Conservation (phyloP, 495 filamentous ascomycete species). For the Penicillium arizonense region DNA sequence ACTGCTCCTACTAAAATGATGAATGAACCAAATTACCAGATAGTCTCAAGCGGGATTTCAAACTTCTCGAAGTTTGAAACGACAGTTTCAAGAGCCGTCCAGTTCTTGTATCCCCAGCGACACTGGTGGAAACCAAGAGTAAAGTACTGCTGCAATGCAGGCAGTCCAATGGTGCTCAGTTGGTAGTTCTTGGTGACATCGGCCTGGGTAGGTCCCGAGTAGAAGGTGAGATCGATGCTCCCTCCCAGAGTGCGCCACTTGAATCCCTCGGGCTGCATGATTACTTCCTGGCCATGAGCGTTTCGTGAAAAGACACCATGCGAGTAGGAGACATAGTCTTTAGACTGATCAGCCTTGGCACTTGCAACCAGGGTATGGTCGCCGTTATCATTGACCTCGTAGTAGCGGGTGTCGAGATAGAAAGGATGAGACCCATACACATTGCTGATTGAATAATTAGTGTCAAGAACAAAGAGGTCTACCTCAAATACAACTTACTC, state of each 20-base stretch:
- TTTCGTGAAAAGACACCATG: conserved; percentile 64
- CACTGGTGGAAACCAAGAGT: conserved; percentile 66
- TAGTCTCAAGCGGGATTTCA: conserved; percentile 61
- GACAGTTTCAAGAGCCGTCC: conserved; percentile 53
- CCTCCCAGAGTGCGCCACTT: conserved; percentile 74
- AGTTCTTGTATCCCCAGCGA: conserved; percentile 64
- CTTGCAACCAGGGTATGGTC: conserved; percentile 52
- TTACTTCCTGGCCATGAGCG: conserved; percentile 73
- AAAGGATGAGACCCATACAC: conserved; percentile 62
- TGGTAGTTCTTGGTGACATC: conserved; percentile 60
- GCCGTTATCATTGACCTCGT: conserved; percentile 54
- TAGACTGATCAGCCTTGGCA: conserved; percentile 50
- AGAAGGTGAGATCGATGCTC: conserved; percentile 63
- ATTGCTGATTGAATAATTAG: conserved; percentile 34
- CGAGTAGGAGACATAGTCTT: conserved; percentile 58
- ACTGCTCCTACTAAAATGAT: background rate
- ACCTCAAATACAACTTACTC: conserved; percentile 22
- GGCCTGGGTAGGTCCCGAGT: conserved; percentile 54
- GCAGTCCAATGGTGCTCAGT: conserved; percentile 53
- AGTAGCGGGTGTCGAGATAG: conserved; percentile 65
- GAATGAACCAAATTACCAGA: conserved; percentile 53
- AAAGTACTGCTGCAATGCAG: conserved; percentile 63
- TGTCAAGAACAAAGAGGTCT: background rate
- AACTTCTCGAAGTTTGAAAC: conserved; percentile 58
- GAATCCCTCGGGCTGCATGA: conserved; percentile 62